Evolutionary conservation across 148 eudicot genomes (phyloP), one percentile per base, ranked within the genome.

Genomic region (Chenopodium berlandieri): DNA sequence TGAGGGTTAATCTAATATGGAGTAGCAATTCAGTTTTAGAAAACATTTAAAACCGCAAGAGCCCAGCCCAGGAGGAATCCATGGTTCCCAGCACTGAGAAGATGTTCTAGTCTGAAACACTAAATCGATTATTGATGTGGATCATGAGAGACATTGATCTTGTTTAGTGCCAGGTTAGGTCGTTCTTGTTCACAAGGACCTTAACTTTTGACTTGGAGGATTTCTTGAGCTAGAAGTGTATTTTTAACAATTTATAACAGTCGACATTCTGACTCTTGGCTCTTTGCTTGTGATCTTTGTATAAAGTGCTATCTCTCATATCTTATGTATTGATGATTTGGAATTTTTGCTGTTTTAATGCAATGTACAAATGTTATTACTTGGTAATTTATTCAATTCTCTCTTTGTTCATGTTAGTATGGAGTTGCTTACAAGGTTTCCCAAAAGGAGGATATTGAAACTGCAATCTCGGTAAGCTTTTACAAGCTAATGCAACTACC

Each of bases 351-450:
- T 79, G 66, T 31, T 68, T 32, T 30, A 11, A 14, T n/a, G 74
- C 30, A 56, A 63, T 30, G 14, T 58, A 47, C 54, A 70, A 74
- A 17, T 30, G 27, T 22, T 27, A 63, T 19, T 40, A 14, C 62
- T 58, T 10, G 22, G 71, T 30, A 60, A 46, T 23, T 27, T 44
- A 70, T 71, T 19, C 30, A 75, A 56, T 75, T 79, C 12, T 78
- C 30, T 37, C 40, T 56, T 69, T 64, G 69, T 75, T 70, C 58
- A 63, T 62, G 60, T 76, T 40, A 94, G 99, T 96, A 90, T 94
- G 99, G 99, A 79, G 93, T 86, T 77, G 99, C 98, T 76, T 96
- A 96, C 90, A 96, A 94, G 86, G 71, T 96, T 46, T 85, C 86
- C 10, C 71, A 87, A 82, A 85, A 88, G 86, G 95, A 95, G 84